phyloP scores from a whole-genome alignment of 1,284 basidiomycete genomes.

The Sanghuangporus baumii region DNA sequence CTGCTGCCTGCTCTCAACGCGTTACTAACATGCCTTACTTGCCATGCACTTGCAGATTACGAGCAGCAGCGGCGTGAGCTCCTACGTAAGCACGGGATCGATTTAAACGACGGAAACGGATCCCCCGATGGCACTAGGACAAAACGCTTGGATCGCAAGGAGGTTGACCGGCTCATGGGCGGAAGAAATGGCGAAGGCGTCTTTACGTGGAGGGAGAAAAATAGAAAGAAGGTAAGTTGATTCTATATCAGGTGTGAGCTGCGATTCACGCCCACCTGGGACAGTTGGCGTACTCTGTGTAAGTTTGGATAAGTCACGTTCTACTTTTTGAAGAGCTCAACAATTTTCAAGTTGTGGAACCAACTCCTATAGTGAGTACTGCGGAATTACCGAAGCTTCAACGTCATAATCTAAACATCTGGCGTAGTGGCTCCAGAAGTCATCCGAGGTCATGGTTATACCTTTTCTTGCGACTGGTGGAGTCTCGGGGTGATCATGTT shows the following conservation, averaged over 20 bases:
- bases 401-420: slow-evolving; percentile 19
- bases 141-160: slow-evolving; percentile 69
- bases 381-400: neutral
- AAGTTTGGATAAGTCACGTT: slow-evolving; percentile 28
- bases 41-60: slow-evolving; percentile 60
- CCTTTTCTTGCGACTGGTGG: slow-evolving; percentile 98
- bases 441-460: slow-evolving; percentile 88
- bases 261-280: slow-evolving; percentile 16
- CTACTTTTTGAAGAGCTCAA: slow-evolving; percentile 6
- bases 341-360: slow-evolving; percentile 63
- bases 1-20: neutral
- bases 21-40: neutral
- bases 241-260: slow-evolving; percentile 2
- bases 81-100: slow-evolving; percentile 90
- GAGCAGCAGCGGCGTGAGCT: slow-evolving; percentile 89
- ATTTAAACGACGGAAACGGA: slow-evolving; percentile 76
- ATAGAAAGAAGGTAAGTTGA: slow-evolving; percentile 70
- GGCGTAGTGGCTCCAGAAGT: slow-evolving; percentile 88
- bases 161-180: slow-evolving; percentile 77
- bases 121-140: slow-evolving; percentile 61
- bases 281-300: slow-evolving; percentile 92
- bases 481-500: slow-evolving; percentile 92
- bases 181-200: slow-evolving; percentile 72
- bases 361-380: slow-evolving; percentile 81
- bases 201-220: slow-evolving; percentile 93